Conservation (phyloP, 2,329 filamentous ascomycete genomes). For the Talaromyces sp. region DNA sequence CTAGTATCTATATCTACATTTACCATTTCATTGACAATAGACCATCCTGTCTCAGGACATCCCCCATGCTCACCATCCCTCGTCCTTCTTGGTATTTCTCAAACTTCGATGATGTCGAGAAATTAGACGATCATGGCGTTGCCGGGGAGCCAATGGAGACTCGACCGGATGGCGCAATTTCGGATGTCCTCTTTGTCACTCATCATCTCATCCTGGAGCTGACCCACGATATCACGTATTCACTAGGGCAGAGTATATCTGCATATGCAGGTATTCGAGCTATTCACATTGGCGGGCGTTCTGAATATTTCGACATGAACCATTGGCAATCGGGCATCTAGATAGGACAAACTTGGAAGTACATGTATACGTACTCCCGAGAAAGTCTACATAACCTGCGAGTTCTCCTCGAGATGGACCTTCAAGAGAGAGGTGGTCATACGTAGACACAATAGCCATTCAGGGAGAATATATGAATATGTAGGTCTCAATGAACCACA, state of each 20-base stretch:
- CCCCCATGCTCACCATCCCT: not conserved
- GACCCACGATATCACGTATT: not conserved
- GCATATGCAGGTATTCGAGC: too few relatives aligned
- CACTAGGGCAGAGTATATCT: not conserved
- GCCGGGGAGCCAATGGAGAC: constrained; percentile 31
- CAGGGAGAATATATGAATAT: too few relatives aligned
- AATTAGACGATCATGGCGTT: constrained; percentile 29
- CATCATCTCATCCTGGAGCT: not conserved
- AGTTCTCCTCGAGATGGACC: too few relatives aligned
- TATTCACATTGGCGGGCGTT: too few relatives aligned
- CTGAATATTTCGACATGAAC: too few relatives aligned
- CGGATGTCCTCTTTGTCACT: constrained; percentile 8
- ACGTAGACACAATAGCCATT: too few relatives aligned
- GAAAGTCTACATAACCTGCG: too few relatives aligned
- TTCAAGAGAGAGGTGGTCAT: too few relatives aligned
- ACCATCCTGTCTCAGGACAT: not conserved
- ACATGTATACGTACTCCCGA: too few relatives aligned
- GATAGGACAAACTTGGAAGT: too few relatives aligned
- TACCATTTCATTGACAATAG: not conserved
- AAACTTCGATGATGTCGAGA: constrained; percentile 10
- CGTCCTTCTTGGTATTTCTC: constrained; percentile 23
- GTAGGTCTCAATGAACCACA: too few relatives aligned
- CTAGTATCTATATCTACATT: not conserved
- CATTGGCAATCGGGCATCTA: too few relatives aligned
- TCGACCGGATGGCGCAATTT: constrained; percentile 37